Percentiles rank a stretch among this genome's conserved stretches.
Evolutionary conservation across 306 rosid genomes (phyloP).

Genomic region (Styphnolobium japonicum): DNA sequence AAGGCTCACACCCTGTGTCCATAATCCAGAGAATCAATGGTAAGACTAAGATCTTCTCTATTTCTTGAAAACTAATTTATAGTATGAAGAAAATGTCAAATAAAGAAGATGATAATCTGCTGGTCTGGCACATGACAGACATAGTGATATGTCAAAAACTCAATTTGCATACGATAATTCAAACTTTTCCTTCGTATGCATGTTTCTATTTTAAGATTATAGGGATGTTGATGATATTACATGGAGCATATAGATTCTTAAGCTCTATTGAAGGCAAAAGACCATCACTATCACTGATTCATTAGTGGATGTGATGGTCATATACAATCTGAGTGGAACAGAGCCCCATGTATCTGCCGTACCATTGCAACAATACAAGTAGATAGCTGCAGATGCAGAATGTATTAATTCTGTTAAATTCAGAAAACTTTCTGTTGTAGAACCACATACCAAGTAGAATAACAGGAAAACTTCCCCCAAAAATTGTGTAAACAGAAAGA

Average conservation of each 20-base stretch:
- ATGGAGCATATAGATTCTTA: slow-evolving; percentile 42
- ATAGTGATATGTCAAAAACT: neutral
- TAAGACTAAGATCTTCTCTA: neutral
- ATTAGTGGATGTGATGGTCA: slow-evolving; percentile 37
- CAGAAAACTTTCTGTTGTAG: slow-evolving; percentile 23
- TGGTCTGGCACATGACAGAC: neutral
- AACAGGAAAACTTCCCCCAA: neutral
- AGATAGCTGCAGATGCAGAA: slow-evolving; percentile 45
- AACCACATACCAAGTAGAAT: neutral
- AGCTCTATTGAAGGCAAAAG: slow-evolving; percentile 48
- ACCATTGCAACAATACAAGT: slow-evolving; percentile 35
- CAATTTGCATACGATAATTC: neutral
- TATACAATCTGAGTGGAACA: slow-evolving; percentile 42
- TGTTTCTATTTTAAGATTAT: neutral
- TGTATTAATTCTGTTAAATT: slow-evolving; percentile 36
- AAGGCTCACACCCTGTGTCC: slow-evolving; percentile 68
- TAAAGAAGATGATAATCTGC: neutral
- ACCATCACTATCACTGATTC: slow-evolving; percentile 37
- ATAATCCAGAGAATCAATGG: neutral
- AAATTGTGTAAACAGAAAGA: neutral
- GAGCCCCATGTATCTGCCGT: slow-evolving; percentile 38
- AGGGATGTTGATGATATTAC: slow-evolving; percentile 42
- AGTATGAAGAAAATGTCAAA: neutral
- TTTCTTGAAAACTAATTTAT: neutral
- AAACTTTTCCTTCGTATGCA: neutral